phyloP scores from a whole-genome alignment of 208 protist genomes.

The Acanthamoeba divionensis region DNA sequence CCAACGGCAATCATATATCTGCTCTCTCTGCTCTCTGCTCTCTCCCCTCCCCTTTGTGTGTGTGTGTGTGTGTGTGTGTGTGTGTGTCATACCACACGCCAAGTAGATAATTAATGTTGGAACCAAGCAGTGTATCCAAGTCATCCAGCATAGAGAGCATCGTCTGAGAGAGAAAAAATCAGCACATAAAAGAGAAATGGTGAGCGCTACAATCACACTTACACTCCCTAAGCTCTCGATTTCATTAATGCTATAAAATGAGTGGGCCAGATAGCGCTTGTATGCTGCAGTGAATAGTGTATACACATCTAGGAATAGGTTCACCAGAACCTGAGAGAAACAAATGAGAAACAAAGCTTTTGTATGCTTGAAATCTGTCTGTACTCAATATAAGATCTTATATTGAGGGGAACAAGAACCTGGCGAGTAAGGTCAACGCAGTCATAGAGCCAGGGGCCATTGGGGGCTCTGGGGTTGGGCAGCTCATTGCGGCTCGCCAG shows the following conservation, averaged over 20 bases:
- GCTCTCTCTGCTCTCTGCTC: too few relatives aligned
- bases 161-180: neutral
- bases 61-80: too few relatives aligned
- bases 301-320: constrained; percentile 20
- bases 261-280: neutral
- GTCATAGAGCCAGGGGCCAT: constrained; percentile 64
- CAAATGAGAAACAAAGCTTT: neutral
- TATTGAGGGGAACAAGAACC: constrained; percentile 35
- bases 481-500: neutral
- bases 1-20: too few relatives aligned
- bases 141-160: constrained; percentile 18
- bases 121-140: constrained; percentile 65
- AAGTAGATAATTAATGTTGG: constrained; percentile 67
- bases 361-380: too few relatives aligned
- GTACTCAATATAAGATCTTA: neutral
- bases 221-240: neutral
- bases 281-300: neutral
- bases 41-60: too few relatives aligned
- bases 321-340: constrained; percentile 2
- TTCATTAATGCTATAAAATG: constrained; percentile 54
- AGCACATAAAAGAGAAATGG: neutral
- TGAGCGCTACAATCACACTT: neutral
- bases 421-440: constrained; percentile 70
- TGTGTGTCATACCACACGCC: constrained; percentile 65
- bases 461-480: neutral